Percentiles rank a stretch among this genome's conserved stretches.
Evolutionary conservation across 2,329 filamentous ascomycete genomes (phyloP).

Genomic region (Paecilomyces sp.): DNA sequence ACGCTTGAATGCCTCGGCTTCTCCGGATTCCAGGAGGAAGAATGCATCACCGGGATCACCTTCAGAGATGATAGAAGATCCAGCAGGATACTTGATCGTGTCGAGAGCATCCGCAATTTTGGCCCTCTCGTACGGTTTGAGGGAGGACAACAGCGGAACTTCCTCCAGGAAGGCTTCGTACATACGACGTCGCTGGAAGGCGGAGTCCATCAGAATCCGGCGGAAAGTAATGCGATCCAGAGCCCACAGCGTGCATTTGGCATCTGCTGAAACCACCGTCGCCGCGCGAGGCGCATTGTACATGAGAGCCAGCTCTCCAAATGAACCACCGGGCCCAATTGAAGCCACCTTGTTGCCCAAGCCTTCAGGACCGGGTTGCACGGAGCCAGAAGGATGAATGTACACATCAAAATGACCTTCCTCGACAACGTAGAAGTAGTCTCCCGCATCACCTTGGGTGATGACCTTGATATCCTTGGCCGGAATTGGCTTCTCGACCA

Average conservation of each 20-base stretch:
- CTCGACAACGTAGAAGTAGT: conserved; percentile 97
- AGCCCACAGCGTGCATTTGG: conserved; percentile 79
- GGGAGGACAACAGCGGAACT: conserved; percentile 72
- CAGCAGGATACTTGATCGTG: conserved; percentile 74
- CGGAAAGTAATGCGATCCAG: conserved; percentile 94
- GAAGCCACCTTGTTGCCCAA: conserved; percentile 75
- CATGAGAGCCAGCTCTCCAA: conserved; percentile 95
- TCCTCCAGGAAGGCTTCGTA: conserved; percentile 96
- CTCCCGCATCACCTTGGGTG: conserved; percentile 87
- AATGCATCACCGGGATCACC: conserved; percentile 89
- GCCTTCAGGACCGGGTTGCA: conserved; percentile 74
- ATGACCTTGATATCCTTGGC: conserved; percentile 89
- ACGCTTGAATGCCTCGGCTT: conserved; percentile 80
- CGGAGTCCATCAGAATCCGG: conserved; percentile 95
- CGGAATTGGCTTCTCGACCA: conserved; percentile 92
- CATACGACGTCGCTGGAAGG: conserved; percentile 90
- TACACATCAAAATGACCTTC: conserved; percentile 85
- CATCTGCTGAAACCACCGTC: conserved; percentile 78
- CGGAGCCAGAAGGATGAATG: conserved; percentile 68
- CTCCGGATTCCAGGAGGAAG: conserved; percentile 80
- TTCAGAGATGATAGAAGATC: conserved; percentile 79
- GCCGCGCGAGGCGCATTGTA: conserved; percentile 96
- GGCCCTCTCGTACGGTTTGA: conserved; percentile 87
- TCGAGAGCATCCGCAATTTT: conserved; percentile 97
- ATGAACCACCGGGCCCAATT: conserved; percentile 83